Evolutionary conservation across 257 asterid species (phyloP).

Genomic region (Linaria vulgaris): DNA sequence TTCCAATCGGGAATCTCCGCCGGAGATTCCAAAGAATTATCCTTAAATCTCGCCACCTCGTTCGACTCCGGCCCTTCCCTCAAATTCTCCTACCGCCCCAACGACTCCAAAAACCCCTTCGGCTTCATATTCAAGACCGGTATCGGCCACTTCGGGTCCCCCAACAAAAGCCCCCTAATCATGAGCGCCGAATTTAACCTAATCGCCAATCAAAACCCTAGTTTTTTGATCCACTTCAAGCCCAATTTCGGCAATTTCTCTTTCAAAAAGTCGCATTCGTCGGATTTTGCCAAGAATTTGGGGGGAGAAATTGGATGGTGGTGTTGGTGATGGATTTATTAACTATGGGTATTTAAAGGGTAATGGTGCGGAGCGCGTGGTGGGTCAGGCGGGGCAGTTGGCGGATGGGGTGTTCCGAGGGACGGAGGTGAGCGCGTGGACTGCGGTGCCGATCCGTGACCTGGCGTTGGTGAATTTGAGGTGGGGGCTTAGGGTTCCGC

Average conservation of each 20-base stretch:
- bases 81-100: constrained; percentile 75
- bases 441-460: constrained; percentile 56
- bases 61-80: constrained; percentile 76
- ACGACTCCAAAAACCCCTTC: constrained; percentile 72
- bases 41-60: constrained; percentile 62
- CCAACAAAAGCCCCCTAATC: constrained; percentile 69
- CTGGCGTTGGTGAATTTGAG: constrained; percentile 61
- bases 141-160: constrained; percentile 81
- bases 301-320: constrained; percentile 35
- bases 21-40: constrained; percentile 79
- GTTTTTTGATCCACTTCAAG: constrained; percentile 77
- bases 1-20: constrained; percentile 79
- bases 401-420: constrained; percentile 52
- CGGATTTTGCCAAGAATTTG: constrained; percentile 36
- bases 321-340: constrained; percentile 22
- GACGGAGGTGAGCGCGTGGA: constrained; percentile 59
- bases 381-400: constrained; percentile 49
- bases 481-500: constrained; percentile 90
- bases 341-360: constrained; percentile 40
- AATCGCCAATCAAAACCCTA: constrained; percentile 66
- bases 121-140: constrained; percentile 82
- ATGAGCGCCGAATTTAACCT: constrained; percentile 90
- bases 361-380: constrained; percentile 44
- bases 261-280: constrained; percentile 58
- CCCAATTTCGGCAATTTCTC: constrained; percentile 84